A percentile compares a stretch with the other conserved stretches of the same genome.
phyloP scores from a whole-genome alignment of 306 rosid genomes.

The Cucurbita moschata region DNA sequence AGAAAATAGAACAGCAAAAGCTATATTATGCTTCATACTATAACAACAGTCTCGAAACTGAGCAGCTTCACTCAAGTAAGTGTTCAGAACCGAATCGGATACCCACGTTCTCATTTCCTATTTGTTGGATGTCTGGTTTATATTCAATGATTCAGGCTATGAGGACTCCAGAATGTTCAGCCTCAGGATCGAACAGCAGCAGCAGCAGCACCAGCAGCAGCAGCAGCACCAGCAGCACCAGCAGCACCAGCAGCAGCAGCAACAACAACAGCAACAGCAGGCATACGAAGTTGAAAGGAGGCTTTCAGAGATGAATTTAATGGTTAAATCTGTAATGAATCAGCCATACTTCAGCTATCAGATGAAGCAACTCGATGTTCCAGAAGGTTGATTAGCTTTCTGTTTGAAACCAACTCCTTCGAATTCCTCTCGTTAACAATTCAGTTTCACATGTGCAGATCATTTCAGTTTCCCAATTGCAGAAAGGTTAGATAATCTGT shows the following conservation, averaged over 20 bases:
- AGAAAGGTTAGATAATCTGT: conserved; percentile 19
- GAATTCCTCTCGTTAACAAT: neutral
- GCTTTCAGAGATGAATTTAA: conserved; percentile 29
- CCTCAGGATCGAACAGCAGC: conserved; percentile 43
- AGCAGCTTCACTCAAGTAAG: conserved; percentile 41
- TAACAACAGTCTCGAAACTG: conserved; percentile 24
- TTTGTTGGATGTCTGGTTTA: neutral
- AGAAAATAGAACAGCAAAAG: conserved; percentile 26
- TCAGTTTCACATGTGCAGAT: conserved; percentile 20
- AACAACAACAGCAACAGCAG: neutral
- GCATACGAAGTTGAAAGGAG: conserved; percentile 28
- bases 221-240: neutral
- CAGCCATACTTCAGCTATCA: conserved; percentile 26
- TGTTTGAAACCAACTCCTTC: neutral
- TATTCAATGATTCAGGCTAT: conserved; percentile 9
- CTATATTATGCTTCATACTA: conserved; percentile 16
- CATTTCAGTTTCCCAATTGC: conserved; percentile 20
- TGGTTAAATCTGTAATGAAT: conserved; percentile 9
- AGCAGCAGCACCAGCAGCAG: neutral
- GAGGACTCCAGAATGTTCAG: conserved; percentile 32
- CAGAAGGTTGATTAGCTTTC: conserved; percentile 19
- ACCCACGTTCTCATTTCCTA: neutral
- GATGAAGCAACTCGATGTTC: conserved; percentile 19
- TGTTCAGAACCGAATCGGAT: neutral
- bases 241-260: neutral